A percentile compares a stretch with the other conserved stretches of the same genome.
phyloP scores from a whole-genome alignment of 129 eudicot species.

The Tagetes patula region DNA sequence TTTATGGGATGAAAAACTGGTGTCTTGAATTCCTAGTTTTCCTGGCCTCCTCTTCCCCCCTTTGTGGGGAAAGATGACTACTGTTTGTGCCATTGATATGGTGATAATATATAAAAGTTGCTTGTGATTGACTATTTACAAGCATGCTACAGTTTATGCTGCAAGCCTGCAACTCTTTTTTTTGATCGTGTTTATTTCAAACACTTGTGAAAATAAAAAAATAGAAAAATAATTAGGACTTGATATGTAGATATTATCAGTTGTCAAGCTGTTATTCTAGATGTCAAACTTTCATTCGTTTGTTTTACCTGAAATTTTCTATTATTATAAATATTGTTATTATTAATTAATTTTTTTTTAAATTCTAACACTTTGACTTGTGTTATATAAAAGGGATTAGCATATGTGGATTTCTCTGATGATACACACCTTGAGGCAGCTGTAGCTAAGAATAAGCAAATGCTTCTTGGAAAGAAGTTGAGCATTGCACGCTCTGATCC shows the following conservation, averaged over 20 bases:
- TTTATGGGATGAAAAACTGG: background rate
- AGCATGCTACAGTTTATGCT: background rate
- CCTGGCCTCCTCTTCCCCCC: background rate
- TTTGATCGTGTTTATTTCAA: background rate
- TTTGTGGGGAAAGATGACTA: background rate
- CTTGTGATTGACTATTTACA: background rate
- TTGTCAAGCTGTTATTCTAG: background rate
- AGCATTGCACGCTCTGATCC: constrained; percentile 89
- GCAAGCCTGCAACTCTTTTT: background rate
- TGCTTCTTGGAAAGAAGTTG: constrained; percentile 59
- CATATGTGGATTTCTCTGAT: constrained; percentile 84
- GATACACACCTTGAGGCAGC: constrained; percentile 84
- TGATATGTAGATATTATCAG: background rate
- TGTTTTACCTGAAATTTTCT: background rate
- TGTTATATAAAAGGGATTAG: constrained; percentile 63
- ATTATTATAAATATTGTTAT: background rate
- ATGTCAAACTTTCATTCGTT: background rate
- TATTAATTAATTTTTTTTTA: background rate
- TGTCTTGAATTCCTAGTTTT: background rate
- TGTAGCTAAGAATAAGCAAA: constrained; percentile 67
- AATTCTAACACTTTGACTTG: background rate
- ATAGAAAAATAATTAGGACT: background rate
- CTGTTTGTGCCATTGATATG: background rate
- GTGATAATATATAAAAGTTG: background rate
- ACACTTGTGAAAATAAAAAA: background rate